A percentile compares a stretch with the other conserved stretches of the same genome.
phyloP scores from a whole-genome alignment of 73 alveolate species.

The Tetrahymena elliotti region DNA sequence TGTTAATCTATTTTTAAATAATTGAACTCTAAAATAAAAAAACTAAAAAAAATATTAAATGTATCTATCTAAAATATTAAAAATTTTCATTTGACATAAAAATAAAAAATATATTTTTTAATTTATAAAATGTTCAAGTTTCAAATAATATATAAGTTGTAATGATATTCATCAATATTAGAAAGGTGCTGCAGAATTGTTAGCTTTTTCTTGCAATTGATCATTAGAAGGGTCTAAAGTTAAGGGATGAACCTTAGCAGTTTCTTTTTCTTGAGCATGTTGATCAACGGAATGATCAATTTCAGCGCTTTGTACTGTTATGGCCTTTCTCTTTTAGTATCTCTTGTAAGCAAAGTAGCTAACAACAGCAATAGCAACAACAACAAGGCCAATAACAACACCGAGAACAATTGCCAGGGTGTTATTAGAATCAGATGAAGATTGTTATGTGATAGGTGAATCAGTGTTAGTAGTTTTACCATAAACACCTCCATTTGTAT shows the following conservation, averaged over 20 bases:
- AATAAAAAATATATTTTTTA: no score
- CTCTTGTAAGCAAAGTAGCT: neutral
- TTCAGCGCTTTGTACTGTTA: neutral
- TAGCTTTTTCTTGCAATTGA: neutral
- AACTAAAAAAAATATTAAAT: no score
- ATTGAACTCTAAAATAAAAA: no score
- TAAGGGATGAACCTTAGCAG: neutral
- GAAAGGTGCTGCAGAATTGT: neutral
- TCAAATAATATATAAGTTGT: neutral
- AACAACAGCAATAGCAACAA: neutral
- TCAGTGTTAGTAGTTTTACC: neutral
- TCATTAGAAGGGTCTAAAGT: neutral
- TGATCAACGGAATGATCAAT: neutral
- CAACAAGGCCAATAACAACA: neutral
- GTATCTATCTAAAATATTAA: no score
- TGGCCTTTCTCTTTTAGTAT: neutral
- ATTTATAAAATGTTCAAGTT: no score
- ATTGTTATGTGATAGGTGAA: neutral
- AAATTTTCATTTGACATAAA: neutral
- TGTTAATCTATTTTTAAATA: no score
- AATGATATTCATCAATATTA: neutral
- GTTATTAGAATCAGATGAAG: neutral
- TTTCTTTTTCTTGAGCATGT: neutral
- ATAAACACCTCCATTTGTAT: neutral
- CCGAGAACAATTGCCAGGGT: neutral